Percentiles rank a stretch among this genome's conserved stretches.
Evolutionary conservation across 192 early-diverging fungal genomes (phyloP).

Genomic region (Coemansia furcata): DNA sequence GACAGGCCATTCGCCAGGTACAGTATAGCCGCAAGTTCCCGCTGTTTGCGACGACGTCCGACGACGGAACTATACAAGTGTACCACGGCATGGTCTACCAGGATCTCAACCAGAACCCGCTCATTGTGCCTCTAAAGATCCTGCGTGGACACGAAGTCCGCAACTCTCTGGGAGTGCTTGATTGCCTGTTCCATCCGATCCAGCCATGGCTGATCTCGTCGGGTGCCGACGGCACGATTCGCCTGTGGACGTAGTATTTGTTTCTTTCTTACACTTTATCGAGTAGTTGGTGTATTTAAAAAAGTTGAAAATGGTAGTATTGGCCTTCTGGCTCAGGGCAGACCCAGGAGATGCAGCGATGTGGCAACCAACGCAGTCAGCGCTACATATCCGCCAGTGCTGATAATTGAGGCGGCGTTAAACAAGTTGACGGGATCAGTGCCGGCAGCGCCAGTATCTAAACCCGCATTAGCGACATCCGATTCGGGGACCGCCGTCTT

Average conservation of each 20-base stretch:
- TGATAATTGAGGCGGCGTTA: conserved; percentile 36
- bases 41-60: conserved; percentile 87
- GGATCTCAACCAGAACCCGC: conserved; percentile 93
- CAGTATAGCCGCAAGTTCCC: conserved; percentile 85
- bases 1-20: conserved; percentile 84
- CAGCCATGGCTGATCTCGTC: conserved; percentile 96
- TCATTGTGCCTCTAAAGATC: conserved; percentile 98
- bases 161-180: conserved; percentile 74
- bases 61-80: conserved; percentile 91
- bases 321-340: conserved; percentile 10
- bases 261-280: not conserved
- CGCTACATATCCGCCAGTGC: conserved; percentile 35
- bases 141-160: conserved; percentile 75
- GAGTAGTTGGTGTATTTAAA: not conserved
- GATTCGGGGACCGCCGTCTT: conserved; percentile 36
- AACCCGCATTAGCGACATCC: conserved; percentile 31
- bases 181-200: conserved; percentile 89
- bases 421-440: conserved; percentile 47
- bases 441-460: conserved; percentile 24
- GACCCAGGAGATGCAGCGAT: conserved; percentile 37
- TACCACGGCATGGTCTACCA: conserved; percentile 99
- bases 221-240: conserved; percentile 87
- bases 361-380: conserved; percentile 37
- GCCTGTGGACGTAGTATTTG: conserved; percentile 76
- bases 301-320: not conserved